Evolutionary conservation across 345 rosid species (phyloP), one percentile per base, ranked within the genome.

Genomic region (Erodium maritimum): DNA sequence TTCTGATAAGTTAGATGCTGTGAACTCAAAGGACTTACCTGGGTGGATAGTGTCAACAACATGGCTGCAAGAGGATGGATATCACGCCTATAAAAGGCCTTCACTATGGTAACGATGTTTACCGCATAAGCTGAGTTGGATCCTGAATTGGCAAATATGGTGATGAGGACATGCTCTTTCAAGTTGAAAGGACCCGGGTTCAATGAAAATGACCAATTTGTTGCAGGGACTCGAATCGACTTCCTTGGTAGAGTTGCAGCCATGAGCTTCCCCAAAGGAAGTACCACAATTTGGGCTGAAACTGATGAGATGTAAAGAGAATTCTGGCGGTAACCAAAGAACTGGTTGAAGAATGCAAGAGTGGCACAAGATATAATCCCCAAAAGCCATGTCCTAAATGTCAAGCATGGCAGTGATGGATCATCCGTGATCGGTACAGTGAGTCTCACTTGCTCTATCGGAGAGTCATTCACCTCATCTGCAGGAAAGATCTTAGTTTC

Each of bases 171-270:
- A 56, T 79, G 85, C 55, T 82, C 88, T 59, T 79, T 82, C 17
- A 77, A 22, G 69, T 73, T 82, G 66, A 79, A 82, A 19, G 82
- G 88, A 55, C 84, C 88, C 33, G 85, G 82, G 70, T 75, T 79
- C 59, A 79, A 54, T 10, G 80, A 75, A 52, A 77, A 71, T 0
- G 78, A 63, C 76, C 75, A 75, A 33, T 66, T 71, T 2, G 79
- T 79, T 51, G 64, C 19, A 0, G 77, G 82, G 57, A 82, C 19
- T 8, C 22, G 19, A 6, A 82, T 13, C 1, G 7, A 0, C 25
- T 56, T 73, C 8, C n/a, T 57, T 0, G 82, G 81, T 10, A 77
- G 71, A 37, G 69, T 23, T 25, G 76, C 71, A 0, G 81, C 82
- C 79, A 78, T 74, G 12, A 75, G 33, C 18, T 64, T 72, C 21